Base-by-base conservation (phyloP, 805 yeast species). In the Wickerhamomyces silvicola region DNA sequence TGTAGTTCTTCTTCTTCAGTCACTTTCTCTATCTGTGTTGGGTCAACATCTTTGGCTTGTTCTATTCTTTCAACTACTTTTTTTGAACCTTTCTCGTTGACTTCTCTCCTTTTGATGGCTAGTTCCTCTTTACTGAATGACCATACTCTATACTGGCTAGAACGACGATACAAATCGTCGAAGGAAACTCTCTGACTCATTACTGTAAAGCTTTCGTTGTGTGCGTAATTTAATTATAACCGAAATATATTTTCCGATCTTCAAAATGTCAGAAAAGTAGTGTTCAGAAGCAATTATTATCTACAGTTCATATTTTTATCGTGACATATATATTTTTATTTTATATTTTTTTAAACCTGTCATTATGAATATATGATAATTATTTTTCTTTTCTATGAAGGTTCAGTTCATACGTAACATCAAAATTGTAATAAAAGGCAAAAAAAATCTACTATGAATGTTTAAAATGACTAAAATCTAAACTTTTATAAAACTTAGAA, bases 121-220 rank as follows among this genome's bases (percentile, higher is more conserved):
- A 90, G 63, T 35, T 70, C 72, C 2, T 72, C 72, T 13, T 53
- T 50, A 0, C 86, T 76, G 55, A 73, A 90, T 1, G 97, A 87
- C 98, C 98, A 90, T 8, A 75, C 35, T 32, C 81, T 64, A 53
- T 70, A 90, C 60, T 90, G 98, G 1, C 92, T 71, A 4, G 95
- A 83, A 20, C 87, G 70, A 27, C 97, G 71, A 57, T 85, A 90
- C 24, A 92, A 62, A 42, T 92, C 98, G 55, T 92, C 97, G 46
- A 76, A 82, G 1, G 86, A 63, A 7, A 82, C 68, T 32, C 68
- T 56, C 27, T 54, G 52, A 4, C 39, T 42, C 43, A 32, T 36
- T n/a, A n/a, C n/a, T n/a, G n/a, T n/a, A n/a, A n/a, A n/a, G n/a
- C n/a, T n/a, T n/a, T n/a, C n/a, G n/a, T n/a, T n/a, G n/a, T n/a